Base-by-base conservation (phyloP, 768 basidiomycete genomes). In the Austroboletus festivus region DNA sequence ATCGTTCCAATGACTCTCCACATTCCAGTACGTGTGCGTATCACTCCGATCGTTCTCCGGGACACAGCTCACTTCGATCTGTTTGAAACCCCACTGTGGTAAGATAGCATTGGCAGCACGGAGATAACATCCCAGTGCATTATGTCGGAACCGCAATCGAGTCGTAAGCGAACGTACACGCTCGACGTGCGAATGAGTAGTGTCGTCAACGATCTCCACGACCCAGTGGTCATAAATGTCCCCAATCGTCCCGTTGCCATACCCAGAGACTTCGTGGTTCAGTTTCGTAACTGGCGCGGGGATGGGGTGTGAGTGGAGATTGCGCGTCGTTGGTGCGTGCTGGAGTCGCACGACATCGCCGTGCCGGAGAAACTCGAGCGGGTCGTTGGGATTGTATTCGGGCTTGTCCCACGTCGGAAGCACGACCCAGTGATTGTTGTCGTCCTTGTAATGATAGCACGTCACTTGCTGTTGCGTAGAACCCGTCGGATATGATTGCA, bases 81-180 rank as follows among this genome's bases (percentile, higher is more conserved):
- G 95, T 71, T 99, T 98, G 79, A 96, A 98, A 11, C 95, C 95
- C 96, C 96, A 99, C 68, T 95, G 91, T 1, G 96, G 96, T 33
- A 99, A 68, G 44, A 89, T 76, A 3, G 84, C 80, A 67, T 94
- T 97, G 28, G 89, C 86, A 8, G 96, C 94, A 11, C 85, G 78
- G 38, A 98, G 68, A 69, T 96, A 97, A 65, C 94, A 99, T 5
- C 89, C 89, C 20, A 89, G 72, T 37, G 68, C 68, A 44, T 79
- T 61, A 64, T 99, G 95, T 51, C 75, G 78, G 73, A 98, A 86
- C 50, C 95, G 77, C 69, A 98, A 63, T 23, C 92, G 76, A 3
- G 95, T 97, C 34, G 95, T 96, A 43, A 99, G 73, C 35, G 91
- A 89, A 70, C 93, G 93, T 30, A 99, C 89, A 23, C 76, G 68